Conservation (phyloP, 768 basidiomycete genomes). For the Naganishia antarctica region DNA sequence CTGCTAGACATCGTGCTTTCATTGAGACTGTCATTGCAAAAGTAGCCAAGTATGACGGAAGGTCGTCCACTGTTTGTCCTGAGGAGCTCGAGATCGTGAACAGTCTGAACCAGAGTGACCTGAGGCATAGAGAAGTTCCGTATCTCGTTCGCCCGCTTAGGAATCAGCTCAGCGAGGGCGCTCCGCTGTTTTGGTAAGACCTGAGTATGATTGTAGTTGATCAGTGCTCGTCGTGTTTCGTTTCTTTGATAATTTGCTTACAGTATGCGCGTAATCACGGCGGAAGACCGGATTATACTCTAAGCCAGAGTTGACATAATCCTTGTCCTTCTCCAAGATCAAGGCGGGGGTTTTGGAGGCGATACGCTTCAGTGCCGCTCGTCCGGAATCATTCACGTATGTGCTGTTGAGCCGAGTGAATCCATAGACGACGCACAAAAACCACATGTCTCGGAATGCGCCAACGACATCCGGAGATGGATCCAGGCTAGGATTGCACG, state of each 20-base stretch:
- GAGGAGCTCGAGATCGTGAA: conserved; percentile 83
- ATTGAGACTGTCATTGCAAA: conserved; percentile 80
- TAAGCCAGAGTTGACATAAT: conserved; percentile 76
- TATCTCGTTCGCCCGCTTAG: conserved; percentile 63
- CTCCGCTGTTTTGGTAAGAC: conserved; percentile 9
- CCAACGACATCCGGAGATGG: conserved; percentile 61
- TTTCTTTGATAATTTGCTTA: too few relatives aligned
- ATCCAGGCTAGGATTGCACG: conserved; percentile 61
- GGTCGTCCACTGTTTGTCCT: conserved; percentile 73
- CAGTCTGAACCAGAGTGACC: conserved; percentile 73
- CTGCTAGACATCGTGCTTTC: conserved; percentile 64
- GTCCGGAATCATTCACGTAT: conserved; percentile 63
- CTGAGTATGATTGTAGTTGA: too few relatives aligned
- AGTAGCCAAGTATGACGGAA: conserved; percentile 78
- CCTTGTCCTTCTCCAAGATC: conserved; percentile 73
- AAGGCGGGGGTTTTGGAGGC: conserved; percentile 80
- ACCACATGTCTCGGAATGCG: conserved; percentile 91
- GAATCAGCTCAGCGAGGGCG: conserved; percentile 57
- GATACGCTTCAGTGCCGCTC: conserved; percentile 69
- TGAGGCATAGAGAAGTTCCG: conserved; percentile 73
- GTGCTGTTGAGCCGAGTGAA: conserved; percentile 60
- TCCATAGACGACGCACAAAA: conserved; percentile 78
- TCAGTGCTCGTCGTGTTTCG: too few relatives aligned
- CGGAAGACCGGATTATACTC: conserved; percentile 89
- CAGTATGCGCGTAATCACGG: conserved; percentile 58